phyloP scores from a whole-genome alignment of 768 basidiomycete species.

The Strobilomyces dryophilus region DNA sequence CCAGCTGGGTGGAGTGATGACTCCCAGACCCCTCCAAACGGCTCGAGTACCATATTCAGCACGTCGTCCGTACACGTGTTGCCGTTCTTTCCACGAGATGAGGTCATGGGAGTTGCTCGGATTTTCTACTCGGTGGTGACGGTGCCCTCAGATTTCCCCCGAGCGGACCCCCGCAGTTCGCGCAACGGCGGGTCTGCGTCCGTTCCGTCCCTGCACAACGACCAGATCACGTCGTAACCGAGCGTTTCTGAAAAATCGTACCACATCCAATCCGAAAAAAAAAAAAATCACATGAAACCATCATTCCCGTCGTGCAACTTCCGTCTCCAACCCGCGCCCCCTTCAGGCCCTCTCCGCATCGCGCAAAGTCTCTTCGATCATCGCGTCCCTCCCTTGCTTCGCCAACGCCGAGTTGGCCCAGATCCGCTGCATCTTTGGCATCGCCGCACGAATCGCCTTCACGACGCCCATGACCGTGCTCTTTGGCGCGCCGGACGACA shows the following conservation, averaged over 20 bases:
- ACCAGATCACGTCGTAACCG: too few species aligned
- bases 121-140: not conserved
- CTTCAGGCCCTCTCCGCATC: not conserved
- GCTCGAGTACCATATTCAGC: not conserved
- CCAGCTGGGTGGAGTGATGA: not conserved
- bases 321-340: too few species aligned
- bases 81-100: too few species aligned
- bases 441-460: not conserved
- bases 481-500: not conserved
- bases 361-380: not conserved
- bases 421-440: constrained; percentile 3
- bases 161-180: not conserved
- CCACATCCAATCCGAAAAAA: not conserved
- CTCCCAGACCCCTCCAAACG: not conserved
- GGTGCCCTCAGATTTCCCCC: not conserved
- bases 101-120: not conserved
- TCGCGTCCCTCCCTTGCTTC: constrained; percentile 1
- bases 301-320: too few species aligned
- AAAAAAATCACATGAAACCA: not conserved
- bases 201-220: too few species aligned
- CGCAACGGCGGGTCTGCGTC: not conserved
- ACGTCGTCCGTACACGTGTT: not conserved
- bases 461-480: not conserved
- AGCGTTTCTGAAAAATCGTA: not conserved
- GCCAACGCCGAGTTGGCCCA: not conserved